phyloP scores from a whole-genome alignment of 768 basidiomycete species.

The Pleurotus pulmonarius region DNA sequence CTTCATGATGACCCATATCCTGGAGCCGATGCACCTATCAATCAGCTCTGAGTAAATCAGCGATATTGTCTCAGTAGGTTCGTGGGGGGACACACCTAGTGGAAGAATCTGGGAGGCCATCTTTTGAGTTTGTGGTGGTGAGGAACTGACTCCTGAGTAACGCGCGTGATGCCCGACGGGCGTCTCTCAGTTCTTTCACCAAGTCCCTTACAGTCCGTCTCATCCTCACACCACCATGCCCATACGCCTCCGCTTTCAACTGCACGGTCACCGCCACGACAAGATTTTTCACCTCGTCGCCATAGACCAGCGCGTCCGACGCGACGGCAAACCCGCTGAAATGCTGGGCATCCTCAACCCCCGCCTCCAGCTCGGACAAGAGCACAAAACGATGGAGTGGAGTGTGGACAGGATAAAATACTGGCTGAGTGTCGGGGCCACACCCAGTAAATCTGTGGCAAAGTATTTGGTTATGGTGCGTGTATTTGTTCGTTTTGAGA shows the following conservation, averaged over 20 bases:
- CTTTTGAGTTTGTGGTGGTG: too few relatives aligned
- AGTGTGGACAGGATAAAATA: slow-evolving; percentile 86
- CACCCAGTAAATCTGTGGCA: slow-evolving; percentile 75
- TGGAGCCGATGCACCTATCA: slow-evolving; percentile 94
- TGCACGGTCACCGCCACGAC: slow-evolving; percentile 73
- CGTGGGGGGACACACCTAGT: slow-evolving; percentile 50
- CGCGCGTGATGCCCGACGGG: not conserved
- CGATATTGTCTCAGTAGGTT: not conserved
- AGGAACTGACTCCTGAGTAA: too few relatives aligned
- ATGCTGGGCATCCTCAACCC: slow-evolving; percentile 84
- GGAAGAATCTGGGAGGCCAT: slow-evolving; percentile 93
- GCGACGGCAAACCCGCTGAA: slow-evolving; percentile 87
- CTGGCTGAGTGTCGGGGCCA: slow-evolving; percentile 85
- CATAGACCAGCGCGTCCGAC: slow-evolving; percentile 61
- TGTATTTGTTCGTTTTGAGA: slow-evolving; percentile 11
- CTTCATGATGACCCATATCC: slow-evolving; percentile 99
- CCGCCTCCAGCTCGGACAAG: slow-evolving; percentile 42
- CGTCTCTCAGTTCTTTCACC: slow-evolving; percentile 14
- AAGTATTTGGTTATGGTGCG: slow-evolving; percentile 77
- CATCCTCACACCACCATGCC: slow-evolving; percentile 50
- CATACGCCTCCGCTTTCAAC: slow-evolving; percentile 79
- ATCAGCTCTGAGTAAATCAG: slow-evolving; percentile 67
- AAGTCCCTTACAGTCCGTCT: not conserved
- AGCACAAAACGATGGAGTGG: slow-evolving; percentile 81
- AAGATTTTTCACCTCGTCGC: slow-evolving; percentile 86